phyloP scores from a whole-genome alignment of 768 basidiomycete genomes.

The Infundibulicybe gibba region DNA sequence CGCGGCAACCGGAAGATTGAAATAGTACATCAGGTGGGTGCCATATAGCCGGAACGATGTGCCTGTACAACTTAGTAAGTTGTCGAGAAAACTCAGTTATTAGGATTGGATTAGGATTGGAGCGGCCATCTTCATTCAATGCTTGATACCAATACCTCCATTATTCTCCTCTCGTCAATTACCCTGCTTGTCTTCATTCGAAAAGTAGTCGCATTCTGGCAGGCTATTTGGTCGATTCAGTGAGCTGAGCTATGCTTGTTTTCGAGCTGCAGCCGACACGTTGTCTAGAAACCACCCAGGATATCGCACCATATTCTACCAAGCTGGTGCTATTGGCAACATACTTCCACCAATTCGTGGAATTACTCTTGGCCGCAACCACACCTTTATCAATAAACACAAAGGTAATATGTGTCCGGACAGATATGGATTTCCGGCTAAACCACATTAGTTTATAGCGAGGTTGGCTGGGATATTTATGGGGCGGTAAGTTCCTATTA shows the following conservation, averaged over 20 bases:
- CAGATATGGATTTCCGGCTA: background rate
- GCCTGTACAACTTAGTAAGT: too few species aligned
- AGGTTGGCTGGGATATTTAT: slow-evolving; percentile 30
- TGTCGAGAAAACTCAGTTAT: too few species aligned
- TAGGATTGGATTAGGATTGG: too few species aligned
- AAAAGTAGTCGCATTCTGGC: slow-evolving; percentile 15
- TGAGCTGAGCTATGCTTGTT: slow-evolving; percentile 7
- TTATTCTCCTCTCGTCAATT: slow-evolving; percentile 11
- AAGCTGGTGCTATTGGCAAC: slow-evolving; percentile 16
- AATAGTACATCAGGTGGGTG: too few species aligned
- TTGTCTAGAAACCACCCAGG: slow-evolving; percentile 27
- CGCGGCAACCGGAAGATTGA: too few species aligned
- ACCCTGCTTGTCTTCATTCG: slow-evolving; percentile 15
- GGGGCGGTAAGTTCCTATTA: slow-evolving; percentile 21
- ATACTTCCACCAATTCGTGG: slow-evolving; percentile 23
- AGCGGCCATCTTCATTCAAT: too few species aligned
- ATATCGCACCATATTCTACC: slow-evolving; percentile 22
- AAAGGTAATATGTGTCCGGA: slow-evolving; percentile 13
- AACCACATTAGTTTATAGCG: slow-evolving; percentile 19
- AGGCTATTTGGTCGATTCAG: slow-evolving; percentile 23
- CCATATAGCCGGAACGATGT: too few species aligned
- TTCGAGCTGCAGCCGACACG: background rate
- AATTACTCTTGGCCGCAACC: slow-evolving; percentile 26
- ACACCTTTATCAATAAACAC: slow-evolving; percentile 25
- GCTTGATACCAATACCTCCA: background rate